phyloP scores from a whole-genome alignment of 441 rosid genomes.

The Jatropha podagrica region DNA sequence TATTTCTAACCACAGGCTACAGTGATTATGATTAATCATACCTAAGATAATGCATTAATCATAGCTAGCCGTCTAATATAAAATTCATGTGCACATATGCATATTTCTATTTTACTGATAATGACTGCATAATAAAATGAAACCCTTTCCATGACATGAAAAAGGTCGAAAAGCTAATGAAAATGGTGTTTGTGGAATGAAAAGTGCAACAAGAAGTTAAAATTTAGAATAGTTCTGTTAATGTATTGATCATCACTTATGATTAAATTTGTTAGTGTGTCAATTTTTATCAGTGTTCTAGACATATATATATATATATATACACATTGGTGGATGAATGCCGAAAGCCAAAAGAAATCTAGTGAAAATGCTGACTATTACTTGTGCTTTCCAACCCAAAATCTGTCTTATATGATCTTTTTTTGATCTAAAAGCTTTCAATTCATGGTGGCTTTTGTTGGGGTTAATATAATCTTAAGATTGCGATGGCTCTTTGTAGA shows the following conservation, averaged over 20 bases:
- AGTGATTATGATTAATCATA: background rate
- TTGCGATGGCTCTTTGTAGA: constrained; percentile 18
- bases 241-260: background rate
- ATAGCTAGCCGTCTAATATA: background rate
- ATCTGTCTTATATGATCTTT: constrained; percentile 26
- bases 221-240: background rate
- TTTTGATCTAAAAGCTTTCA: background rate
- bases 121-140: background rate
- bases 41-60: background rate
- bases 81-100: background rate
- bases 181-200: background rate
- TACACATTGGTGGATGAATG: constrained; percentile 16
- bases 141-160: background rate
- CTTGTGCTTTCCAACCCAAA: constrained; percentile 30
- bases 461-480: constrained; percentile 4
- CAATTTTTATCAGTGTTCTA: constrained; percentile 6
- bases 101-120: background rate
- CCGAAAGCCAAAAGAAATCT: constrained; percentile 30
- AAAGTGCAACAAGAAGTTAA: background rate
- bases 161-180: background rate
- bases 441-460: constrained; percentile 14
- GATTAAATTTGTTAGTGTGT: constrained; percentile 16
- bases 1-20: background rate
- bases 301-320: background rate
- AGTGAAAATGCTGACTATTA: constrained; percentile 18